These are phyloP conservation scores for Nakazawaea ishiwadae DNA, from an alignment of 805 yeast species.

Conservation along the genomic window DNA sequence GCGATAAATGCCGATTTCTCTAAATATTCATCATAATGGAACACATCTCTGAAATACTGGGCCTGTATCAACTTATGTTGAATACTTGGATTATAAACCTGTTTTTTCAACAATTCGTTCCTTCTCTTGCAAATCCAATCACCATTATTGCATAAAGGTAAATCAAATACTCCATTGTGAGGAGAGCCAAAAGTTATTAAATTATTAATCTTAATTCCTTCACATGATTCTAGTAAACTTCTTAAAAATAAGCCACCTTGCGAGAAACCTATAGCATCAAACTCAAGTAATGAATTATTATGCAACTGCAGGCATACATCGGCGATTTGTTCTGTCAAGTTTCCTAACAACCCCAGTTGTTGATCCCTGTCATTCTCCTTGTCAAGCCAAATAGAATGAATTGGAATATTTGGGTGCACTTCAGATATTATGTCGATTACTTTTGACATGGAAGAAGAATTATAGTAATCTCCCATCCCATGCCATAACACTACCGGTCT, in stretches of 20 bases:
- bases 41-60: constrained; percentile 68
- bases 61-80: constrained; percentile 65
- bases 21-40: constrained; percentile 48
- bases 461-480: constrained; percentile 75
- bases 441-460: constrained; percentile 52
- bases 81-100: constrained; percentile 53
- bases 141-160: constrained; percentile 50
- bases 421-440: constrained; percentile 37
- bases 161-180: constrained; percentile 68
- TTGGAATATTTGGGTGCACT: constrained; percentile 42
- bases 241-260: constrained; percentile 84
- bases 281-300: constrained; percentile 45
- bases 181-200: constrained; percentile 79
- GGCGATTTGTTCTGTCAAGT: constrained; percentile 49
- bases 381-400: constrained; percentile 51
- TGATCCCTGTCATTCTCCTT: constrained; percentile 48
- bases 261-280: constrained; percentile 74
- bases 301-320: constrained; percentile 52
- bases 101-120: constrained; percentile 50
- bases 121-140: constrained; percentile 59
- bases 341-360: constrained; percentile 53
- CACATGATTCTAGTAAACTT: constrained; percentile 59
- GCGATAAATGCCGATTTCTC: constrained; percentile 56
- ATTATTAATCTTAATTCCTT: constrained; percentile 34
- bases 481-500: constrained; percentile 74